A percentile compares a stretch with the other conserved stretches of the same genome.
Evolutionary conservation across 371 early-diverging fungal genomes (phyloP).

Genomic region (Mucor mucedo): DNA sequence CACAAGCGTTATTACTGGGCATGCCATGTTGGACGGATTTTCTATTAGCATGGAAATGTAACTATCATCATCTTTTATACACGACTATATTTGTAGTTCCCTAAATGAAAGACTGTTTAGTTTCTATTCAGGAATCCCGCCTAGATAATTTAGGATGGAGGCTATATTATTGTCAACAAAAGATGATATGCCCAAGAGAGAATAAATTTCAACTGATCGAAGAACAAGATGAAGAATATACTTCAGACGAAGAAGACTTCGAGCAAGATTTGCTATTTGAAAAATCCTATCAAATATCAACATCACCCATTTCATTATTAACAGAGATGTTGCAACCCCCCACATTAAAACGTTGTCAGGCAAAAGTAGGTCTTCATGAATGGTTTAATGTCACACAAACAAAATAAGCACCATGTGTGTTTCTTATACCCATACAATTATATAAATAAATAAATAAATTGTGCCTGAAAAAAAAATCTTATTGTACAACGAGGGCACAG

Average conservation of each 20-base stretch:
- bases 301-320: constrained; percentile 13
- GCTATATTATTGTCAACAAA: background rate
- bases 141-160: background rate
- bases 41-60: too few relatives aligned
- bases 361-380: constrained; percentile 8
- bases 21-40: too few relatives aligned
- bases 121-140: background rate
- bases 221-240: background rate
- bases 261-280: constrained; percentile 10
- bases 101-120: too few relatives aligned
- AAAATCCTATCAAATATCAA: constrained; percentile 2
- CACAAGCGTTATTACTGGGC: too few relatives aligned
- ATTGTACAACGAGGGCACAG: background rate
- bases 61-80: too few relatives aligned
- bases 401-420: background rate
- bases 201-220: background rate
- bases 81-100: too few relatives aligned
- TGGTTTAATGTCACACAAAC: constrained; percentile 9
- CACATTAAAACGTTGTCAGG: constrained; percentile 16
- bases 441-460: background rate
- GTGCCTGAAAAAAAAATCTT: background rate
- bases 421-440: background rate
- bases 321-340: constrained; percentile 12
- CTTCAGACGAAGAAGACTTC: constrained; percentile 5
- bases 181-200: background rate